Conservation (phyloP, 495 filamentous ascomycete species). For the Tuber microsphaerosporum region DNA sequence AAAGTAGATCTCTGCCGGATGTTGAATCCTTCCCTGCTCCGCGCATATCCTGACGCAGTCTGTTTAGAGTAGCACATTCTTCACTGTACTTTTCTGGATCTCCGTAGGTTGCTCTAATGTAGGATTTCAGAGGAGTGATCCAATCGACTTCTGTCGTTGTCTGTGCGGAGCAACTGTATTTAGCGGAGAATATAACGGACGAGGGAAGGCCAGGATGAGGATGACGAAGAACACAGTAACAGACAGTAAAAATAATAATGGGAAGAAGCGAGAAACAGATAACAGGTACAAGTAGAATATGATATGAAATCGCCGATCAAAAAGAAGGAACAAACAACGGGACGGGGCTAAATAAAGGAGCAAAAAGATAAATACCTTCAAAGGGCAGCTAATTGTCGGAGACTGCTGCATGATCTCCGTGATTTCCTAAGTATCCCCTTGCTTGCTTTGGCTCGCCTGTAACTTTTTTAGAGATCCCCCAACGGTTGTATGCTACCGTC, state of each 20-base stretch:
- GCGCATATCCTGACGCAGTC: conserved; percentile 97
- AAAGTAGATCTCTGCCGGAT: conserved; percentile 83
- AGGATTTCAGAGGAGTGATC: conserved; percentile 84
- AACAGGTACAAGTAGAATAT: conserved; percentile 11
- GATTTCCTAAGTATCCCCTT: conserved; percentile 32
- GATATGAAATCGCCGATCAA: conserved; percentile 2
- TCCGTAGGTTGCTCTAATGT: conserved; percentile 88
- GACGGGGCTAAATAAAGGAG: conserved; percentile 3
- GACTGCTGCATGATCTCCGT: conserved; percentile 42
- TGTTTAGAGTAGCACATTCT: conserved; percentile 91
- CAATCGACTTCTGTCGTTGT: conserved; percentile 99
- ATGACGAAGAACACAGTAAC: neutral
- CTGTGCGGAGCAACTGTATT: conserved; percentile 44
- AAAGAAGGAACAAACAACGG: neutral
- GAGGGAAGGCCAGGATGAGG: neutral
- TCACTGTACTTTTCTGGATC: conserved; percentile 90
- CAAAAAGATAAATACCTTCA: conserved; percentile 37
- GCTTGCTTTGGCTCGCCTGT: conserved; percentile 21
- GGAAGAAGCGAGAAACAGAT: conserved; percentile 1
- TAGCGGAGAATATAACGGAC: conserved; percentile 13
- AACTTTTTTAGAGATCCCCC: conserved; percentile 22
- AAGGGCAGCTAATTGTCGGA: conserved; percentile 42
- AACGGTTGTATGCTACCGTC: conserved; percentile 19
- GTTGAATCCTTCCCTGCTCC: conserved; percentile 96
- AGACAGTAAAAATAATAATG: neutral